A percentile compares a stretch with the other conserved stretches of the same genome.
Conservation (phyloP, 106 monocot species). For the Dendrobium huoshanense region DNA sequence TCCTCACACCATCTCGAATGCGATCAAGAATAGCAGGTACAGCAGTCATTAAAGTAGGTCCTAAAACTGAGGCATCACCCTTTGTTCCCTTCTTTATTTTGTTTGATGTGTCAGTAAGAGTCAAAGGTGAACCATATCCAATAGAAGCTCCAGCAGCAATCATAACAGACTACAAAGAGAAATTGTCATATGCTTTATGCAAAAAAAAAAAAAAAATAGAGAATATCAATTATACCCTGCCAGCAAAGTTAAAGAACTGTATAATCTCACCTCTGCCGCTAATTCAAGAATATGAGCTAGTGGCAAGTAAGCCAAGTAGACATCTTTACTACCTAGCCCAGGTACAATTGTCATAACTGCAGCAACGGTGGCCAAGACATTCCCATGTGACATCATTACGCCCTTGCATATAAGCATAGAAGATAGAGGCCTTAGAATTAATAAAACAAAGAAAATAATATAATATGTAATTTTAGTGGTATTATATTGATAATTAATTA, state of each 20-base stretch:
- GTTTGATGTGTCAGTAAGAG: conserved; percentile 98
- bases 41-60: conserved; percentile 86
- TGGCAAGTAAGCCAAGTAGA: conserved; percentile 93
- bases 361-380: conserved; percentile 73
- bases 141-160: conserved; percentile 75
- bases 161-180: conserved; percentile 60
- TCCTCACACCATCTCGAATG: conserved; percentile 90
- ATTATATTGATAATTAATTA: background rate
- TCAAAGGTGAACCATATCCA: conserved; percentile 93
- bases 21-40: conserved; percentile 99
- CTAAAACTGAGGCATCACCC: conserved; percentile 85
- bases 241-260: background rate
- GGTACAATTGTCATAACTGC: conserved; percentile 98
- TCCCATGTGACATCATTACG: conserved; percentile 96
- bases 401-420: conserved; percentile 40
- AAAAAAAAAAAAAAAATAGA: background rate
- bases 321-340: conserved; percentile 68
- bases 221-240: background rate
- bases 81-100: conserved; percentile 95
- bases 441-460: background rate
- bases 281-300: conserved; percentile 98
- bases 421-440: background rate
- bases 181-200: background rate
- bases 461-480: background rate
- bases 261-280: conserved; percentile 77